Evolutionary conservation across 495 filamentous ascomycete genomes (phyloP).

Genomic region (Penicillium samsonianum): DNA sequence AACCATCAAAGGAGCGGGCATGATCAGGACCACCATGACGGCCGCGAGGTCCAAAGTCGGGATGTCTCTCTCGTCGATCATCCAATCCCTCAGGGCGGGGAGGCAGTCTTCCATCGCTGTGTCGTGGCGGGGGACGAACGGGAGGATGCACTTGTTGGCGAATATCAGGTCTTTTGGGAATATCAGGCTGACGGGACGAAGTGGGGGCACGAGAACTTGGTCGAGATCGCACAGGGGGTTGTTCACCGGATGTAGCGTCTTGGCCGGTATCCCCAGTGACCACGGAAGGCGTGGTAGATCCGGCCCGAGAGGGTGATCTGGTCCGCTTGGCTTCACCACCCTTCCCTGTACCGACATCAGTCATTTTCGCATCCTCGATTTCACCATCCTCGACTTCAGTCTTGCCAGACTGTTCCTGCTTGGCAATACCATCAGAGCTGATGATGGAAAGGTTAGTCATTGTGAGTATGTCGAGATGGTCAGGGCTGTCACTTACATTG

Average conservation of each 20-base stretch:
- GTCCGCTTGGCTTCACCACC: slow-evolving; percentile 16
- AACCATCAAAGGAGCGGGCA: slow-evolving; percentile 35
- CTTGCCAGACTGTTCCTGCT: slow-evolving; percentile 30
- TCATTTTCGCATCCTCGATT: slow-evolving; percentile 66
- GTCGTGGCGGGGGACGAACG: slow-evolving; percentile 28
- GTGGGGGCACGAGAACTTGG: slow-evolving; percentile 33
- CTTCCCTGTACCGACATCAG: slow-evolving; percentile 31
- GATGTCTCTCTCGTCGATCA: slow-evolving; percentile 40
- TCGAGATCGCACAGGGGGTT: slow-evolving; percentile 30
- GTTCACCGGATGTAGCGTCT: slow-evolving; percentile 21
- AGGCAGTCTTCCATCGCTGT: slow-evolving; percentile 37
- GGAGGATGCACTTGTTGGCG: slow-evolving; percentile 39
- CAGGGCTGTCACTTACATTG: slow-evolving; percentile 43
- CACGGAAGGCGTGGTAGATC: slow-evolving; percentile 17
- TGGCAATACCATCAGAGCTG: slow-evolving; percentile 37
- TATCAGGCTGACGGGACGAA: slow-evolving; percentile 31
- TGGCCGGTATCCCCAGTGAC: slow-evolving; percentile 17
- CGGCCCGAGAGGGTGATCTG: slow-evolving; percentile 8
- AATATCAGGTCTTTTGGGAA: slow-evolving; percentile 41
- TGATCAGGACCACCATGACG: slow-evolving; percentile 43
- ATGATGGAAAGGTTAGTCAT: slow-evolving; percentile 19
- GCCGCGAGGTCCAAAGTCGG: slow-evolving; percentile 39
- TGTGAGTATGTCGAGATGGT: neutral
- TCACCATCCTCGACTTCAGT: slow-evolving; percentile 77
- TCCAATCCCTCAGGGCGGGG: slow-evolving; percentile 43